phyloP scores from a whole-genome alignment of 352 stramenopile genomes.

The Phytophthora litchii region DNA sequence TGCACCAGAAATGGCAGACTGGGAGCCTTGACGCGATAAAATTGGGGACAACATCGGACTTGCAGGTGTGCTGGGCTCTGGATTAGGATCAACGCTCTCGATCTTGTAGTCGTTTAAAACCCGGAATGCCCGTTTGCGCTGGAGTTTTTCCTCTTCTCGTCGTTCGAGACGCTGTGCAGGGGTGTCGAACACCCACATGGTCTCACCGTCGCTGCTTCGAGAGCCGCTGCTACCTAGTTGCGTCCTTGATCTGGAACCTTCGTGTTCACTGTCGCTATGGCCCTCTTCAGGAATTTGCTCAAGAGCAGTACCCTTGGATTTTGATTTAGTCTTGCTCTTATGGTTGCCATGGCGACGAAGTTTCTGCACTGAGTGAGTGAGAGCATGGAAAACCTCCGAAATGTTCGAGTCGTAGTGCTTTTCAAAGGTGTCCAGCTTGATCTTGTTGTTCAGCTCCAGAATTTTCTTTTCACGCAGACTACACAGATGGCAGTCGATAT shows the following conservation, averaged over 20 bases:
- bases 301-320: slow-evolving; percentile 12
- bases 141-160: slow-evolving; percentile 57
- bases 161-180: slow-evolving; percentile 56
- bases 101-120: slow-evolving; percentile 63
- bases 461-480: slow-evolving; percentile 65
- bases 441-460: slow-evolving; percentile 54
- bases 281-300: slow-evolving; percentile 37
- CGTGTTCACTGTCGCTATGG: slow-evolving; percentile 22
- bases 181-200: slow-evolving; percentile 60
- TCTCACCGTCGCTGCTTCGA: slow-evolving; percentile 43
- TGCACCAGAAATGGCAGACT: slow-evolving; percentile 29
- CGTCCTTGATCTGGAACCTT: slow-evolving; percentile 16
- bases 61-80: slow-evolving; percentile 12
- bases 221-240: slow-evolving; percentile 13
- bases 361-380: slow-evolving; percentile 45
- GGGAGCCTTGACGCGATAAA: slow-evolving; percentile 29
- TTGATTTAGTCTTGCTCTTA: slow-evolving; percentile 16
- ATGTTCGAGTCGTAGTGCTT: slow-evolving; percentile 73
- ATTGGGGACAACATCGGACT: slow-evolving; percentile 25
- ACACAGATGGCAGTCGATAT: slow-evolving; percentile 39
- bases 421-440: slow-evolving; percentile 56
- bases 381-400: slow-evolving; percentile 56
- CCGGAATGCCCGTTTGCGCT: slow-evolving; percentile 56
- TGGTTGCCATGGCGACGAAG: slow-evolving; percentile 32
- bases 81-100: slow-evolving; percentile 30